Percentiles rank a stretch among this genome's conserved stretches.
These are phyloP conservation scores for Laguncularia racemosa DNA, from an alignment of 345 rosid genomes.

Conservation along the genomic window DNA sequence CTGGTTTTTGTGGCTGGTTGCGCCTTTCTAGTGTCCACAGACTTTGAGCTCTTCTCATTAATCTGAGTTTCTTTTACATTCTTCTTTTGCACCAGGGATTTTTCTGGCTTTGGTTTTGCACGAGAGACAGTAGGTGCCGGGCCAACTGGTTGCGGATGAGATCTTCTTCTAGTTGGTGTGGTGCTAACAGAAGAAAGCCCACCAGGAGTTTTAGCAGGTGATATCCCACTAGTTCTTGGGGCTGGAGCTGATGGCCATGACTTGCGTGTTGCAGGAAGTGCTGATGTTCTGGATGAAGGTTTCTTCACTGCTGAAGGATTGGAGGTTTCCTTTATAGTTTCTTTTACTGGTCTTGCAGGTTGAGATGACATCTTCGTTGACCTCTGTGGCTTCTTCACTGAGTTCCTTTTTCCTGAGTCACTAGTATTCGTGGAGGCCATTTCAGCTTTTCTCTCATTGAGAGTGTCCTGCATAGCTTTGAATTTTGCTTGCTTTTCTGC, in stretches of 20 bases:
- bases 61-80: slow-evolving; percentile 19
- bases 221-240: slow-evolving; percentile 26
- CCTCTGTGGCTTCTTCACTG: slow-evolving; percentile 26
- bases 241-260: slow-evolving; percentile 55
- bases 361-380: slow-evolving; percentile 22
- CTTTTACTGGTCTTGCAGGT: slow-evolving; percentile 30
- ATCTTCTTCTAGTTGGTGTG: slow-evolving; percentile 29
- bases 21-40: slow-evolving; percentile 25
- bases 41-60: slow-evolving; percentile 19
- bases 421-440: slow-evolving; percentile 27
- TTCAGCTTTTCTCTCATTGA: slow-evolving; percentile 44
- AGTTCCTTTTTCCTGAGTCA: slow-evolving; percentile 25
- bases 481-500: slow-evolving; percentile 45
- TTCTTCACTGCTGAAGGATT: slow-evolving; percentile 29
- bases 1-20: slow-evolving; percentile 21
- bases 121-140: slow-evolving; percentile 24
- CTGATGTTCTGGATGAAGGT: slow-evolving; percentile 28
- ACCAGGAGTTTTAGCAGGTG: slow-evolving; percentile 32
- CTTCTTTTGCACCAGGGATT: slow-evolving; percentile 19
- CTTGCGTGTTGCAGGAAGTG: slow-evolving; percentile 39
- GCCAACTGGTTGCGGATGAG: slow-evolving; percentile 22
- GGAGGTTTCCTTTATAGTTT: slow-evolving; percentile 27
- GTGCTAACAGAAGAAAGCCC: slow-evolving; percentile 31
- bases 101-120: slow-evolving; percentile 35
- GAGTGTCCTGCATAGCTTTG: slow-evolving; percentile 40